A percentile compares a stretch with the other conserved stretches of the same genome.
Conservation (phyloP, 805 yeast species). For the Barnettozyma sp. region DNA sequence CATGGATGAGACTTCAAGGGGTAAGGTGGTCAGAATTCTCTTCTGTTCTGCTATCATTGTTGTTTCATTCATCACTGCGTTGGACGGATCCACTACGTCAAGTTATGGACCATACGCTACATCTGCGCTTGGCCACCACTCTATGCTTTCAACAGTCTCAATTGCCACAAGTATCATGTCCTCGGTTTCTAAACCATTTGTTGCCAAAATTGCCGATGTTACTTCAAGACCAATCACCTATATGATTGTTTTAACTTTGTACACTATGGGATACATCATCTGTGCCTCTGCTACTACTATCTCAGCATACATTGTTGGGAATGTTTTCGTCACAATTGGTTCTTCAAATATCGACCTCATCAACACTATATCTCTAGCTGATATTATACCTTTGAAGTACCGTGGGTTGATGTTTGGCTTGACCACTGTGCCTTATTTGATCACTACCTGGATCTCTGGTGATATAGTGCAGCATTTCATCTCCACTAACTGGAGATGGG, state of each 20-base stretch:
- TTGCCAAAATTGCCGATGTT: slow-evolving; percentile 34
- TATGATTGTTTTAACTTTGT: slow-evolving; percentile 24
- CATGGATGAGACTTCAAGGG: slow-evolving; percentile 8
- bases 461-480: slow-evolving; percentile 22
- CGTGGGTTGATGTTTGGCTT: slow-evolving; percentile 31
- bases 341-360: slow-evolving; percentile 30
- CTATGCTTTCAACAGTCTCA: slow-evolving; percentile 31
- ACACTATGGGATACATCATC: slow-evolving; percentile 29
- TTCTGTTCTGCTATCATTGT: slow-evolving; percentile 5
- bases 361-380: slow-evolving; percentile 28
- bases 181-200: slow-evolving; percentile 31
- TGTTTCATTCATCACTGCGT: slow-evolving; percentile 10
- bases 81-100: slow-evolving; percentile 27
- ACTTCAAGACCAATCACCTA: slow-evolving; percentile 32
- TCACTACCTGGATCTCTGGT: slow-evolving; percentile 36
- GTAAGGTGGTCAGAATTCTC: slow-evolving; percentile 5
- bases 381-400: slow-evolving; percentile 31
- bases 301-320: slow-evolving; percentile 29
- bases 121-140: slow-evolving; percentile 29
- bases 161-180: slow-evolving; percentile 32
- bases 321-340: slow-evolving; percentile 31
- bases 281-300: slow-evolving; percentile 31
- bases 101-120: slow-evolving; percentile 33
- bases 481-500: slow-evolving; percentile 42
- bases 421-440: slow-evolving; percentile 33